phyloP scores from a whole-genome alignment of 345 rosid genomes.

The Sisymbrium irio region DNA sequence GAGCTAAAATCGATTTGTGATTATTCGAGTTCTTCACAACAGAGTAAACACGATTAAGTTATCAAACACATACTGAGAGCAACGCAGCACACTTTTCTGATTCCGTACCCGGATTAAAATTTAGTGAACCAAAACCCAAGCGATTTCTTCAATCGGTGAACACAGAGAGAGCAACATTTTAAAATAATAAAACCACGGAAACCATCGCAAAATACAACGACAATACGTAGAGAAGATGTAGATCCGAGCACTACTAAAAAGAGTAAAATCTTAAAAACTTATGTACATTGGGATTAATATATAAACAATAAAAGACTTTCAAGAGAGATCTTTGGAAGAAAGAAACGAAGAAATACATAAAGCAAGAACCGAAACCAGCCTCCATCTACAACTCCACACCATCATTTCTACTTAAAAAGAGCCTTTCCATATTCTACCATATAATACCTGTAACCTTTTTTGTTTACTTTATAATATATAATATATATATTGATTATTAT shows the following conservation, averaged over 20 bases:
- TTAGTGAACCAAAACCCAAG: background rate
- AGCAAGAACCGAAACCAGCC: conserved; percentile 19
- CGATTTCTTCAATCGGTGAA: no score
- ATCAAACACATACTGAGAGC: background rate
- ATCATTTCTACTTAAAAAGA: conserved; percentile 26
- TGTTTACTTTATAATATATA: conserved; percentile 26
- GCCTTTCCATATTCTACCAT: conserved; percentile 17
- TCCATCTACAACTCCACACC: conserved; percentile 26
- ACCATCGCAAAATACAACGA: background rate
- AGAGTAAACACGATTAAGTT: background rate
- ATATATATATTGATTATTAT: conserved; percentile 18
- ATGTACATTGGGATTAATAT: conserved; percentile 32
- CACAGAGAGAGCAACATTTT: background rate
- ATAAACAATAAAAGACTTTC: conserved; percentile 23
- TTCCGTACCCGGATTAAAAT: no score
- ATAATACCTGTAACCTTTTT: conserved; percentile 21
- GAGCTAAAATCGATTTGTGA: background rate
- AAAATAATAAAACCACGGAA: background rate
- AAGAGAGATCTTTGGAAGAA: background rate
- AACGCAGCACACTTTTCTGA: background rate
- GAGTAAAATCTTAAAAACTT: background rate
- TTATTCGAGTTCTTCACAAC: background rate
- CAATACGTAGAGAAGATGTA: background rate
- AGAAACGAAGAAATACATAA: conserved; percentile 13
- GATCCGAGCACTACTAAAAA: background rate